Evolutionary conservation across 2,329 filamentous ascomycete genomes (phyloP).

Genomic region (Phaeosphaeriaceae sp.): DNA sequence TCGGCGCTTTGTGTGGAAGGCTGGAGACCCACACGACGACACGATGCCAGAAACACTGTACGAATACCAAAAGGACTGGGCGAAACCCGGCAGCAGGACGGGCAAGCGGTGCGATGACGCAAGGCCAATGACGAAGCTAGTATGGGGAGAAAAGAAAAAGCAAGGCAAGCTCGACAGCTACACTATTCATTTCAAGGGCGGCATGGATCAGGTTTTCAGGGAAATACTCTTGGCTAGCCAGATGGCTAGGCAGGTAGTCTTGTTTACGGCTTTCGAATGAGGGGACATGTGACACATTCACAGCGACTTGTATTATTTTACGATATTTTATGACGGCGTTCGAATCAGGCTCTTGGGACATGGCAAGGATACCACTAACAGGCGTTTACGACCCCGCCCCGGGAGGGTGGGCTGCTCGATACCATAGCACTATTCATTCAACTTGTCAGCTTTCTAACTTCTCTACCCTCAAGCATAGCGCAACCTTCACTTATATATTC

Average conservation of each 20-base stretch:
- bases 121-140: constrained; percentile 31
- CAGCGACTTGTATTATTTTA: no score
- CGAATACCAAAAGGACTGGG: constrained; percentile 43
- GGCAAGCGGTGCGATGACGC: constrained; percentile 46
- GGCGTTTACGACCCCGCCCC: constrained; percentile 8
- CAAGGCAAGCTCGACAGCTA: constrained; percentile 48
- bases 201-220: constrained; percentile 46
- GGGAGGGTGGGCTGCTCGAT: constrained; percentile 1
- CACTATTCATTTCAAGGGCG: constrained; percentile 46
- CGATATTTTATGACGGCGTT: constrained; percentile 11
- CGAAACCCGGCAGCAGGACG: constrained; percentile 44
- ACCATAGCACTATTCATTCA: neutral
- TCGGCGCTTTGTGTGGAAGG: constrained; percentile 52
- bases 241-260: constrained; percentile 45
- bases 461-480: neutral
- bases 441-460: neutral
- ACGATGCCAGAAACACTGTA: constrained; percentile 48
- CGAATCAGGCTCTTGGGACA: constrained; percentile 8
- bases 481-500: neutral
- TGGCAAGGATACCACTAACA: constrained; percentile 21
- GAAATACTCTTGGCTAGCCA: constrained; percentile 47
- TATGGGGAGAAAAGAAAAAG: constrained; percentile 47
- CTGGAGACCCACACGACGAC: constrained; percentile 55
- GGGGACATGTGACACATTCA: neutral
- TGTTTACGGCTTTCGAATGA: constrained; percentile 47